These are phyloP conservation scores for Amoebophrya sp. DNA, from an alignment of 169 alveolate species.

Conservation along the genomic window DNA sequence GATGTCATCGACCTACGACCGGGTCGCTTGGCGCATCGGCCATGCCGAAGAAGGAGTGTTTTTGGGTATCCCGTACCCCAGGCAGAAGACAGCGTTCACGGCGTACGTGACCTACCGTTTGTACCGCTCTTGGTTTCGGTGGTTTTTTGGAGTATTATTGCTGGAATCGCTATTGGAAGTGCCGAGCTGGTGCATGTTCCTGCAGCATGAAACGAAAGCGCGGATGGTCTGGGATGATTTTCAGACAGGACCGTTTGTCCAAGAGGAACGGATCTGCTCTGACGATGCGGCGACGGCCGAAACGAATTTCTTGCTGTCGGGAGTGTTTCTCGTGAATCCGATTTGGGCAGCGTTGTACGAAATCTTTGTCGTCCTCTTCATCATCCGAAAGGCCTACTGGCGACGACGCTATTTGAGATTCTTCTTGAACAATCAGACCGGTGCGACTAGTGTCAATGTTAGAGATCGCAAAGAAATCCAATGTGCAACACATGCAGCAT, in stretches of 20 bases:
- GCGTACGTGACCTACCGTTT: neutral
- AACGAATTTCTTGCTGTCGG: neutral
- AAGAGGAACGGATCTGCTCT: conserved; percentile 5
- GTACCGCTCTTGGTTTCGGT: neutral
- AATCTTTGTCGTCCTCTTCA: neutral
- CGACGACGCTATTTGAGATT: neutral
- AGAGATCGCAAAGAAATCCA: too few relatives aligned
- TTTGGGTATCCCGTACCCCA: neutral
- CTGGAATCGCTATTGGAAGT: neutral
- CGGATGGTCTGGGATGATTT: neutral
- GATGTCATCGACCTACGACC: conserved; percentile 21
- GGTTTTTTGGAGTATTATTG: neutral
- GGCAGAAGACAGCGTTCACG: neutral
- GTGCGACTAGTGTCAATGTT: too few relatives aligned
- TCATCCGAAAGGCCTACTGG: neutral
- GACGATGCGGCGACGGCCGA: neutral
- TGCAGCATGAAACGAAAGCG: neutral
- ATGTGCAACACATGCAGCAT: too few relatives aligned
- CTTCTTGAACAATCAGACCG: neutral
- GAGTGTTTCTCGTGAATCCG: neutral
- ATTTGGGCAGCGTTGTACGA: neutral
- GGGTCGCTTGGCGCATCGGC: conserved; percentile 7
- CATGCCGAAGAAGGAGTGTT: neutral
- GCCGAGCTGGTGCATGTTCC: neutral
- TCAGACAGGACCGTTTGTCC: neutral